Evolutionary conservation across 2,329 filamentous ascomycete species (phyloP).

Genomic region (Diaporthe eres): DNA sequence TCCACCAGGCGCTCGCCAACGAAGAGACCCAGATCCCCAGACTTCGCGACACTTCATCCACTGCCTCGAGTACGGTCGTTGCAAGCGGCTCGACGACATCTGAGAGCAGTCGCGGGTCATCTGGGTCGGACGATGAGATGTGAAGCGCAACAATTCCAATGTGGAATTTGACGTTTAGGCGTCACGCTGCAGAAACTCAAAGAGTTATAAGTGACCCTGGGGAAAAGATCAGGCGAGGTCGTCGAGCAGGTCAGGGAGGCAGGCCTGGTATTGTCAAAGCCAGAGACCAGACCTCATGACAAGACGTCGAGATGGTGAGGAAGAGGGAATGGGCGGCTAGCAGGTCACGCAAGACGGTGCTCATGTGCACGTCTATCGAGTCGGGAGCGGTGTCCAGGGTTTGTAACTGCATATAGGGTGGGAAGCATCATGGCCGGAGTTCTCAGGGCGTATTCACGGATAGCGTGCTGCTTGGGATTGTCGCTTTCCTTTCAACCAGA

Average conservation of each 20-base stretch:
- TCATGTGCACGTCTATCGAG: not conserved
- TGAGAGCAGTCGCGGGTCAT: not conserved
- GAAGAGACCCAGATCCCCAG: conserved; percentile 14
- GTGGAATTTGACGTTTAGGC: not conserved
- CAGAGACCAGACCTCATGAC: not conserved
- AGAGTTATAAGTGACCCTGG: not conserved
- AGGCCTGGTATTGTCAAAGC: not conserved
- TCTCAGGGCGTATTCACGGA: not conserved
- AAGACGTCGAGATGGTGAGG: not conserved
- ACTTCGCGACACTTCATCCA: not conserved
- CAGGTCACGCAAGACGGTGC: not conserved
- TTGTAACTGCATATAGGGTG: not conserved
- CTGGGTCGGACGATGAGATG: conserved; percentile 3
- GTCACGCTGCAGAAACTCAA: not conserved
- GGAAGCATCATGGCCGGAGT: conserved; percentile 5
- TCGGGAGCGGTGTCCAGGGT: not conserved
- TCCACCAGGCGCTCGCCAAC: conserved; percentile 24
- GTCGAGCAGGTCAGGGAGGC: too few relatives aligned
- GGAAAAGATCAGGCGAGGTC: not conserved
- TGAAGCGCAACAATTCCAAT: not conserved
- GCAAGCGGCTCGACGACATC: conserved; percentile 22
- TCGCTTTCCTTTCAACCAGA: not conserved
- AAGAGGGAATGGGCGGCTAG: not conserved
- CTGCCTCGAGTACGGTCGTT: conserved; percentile 1
- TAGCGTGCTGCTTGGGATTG: not conserved